Percentiles rank a stretch among this genome's conserved stretches.
Conservation (phyloP, 2,329 filamentous ascomycete genomes). For the Cytospora leucostoma region DNA sequence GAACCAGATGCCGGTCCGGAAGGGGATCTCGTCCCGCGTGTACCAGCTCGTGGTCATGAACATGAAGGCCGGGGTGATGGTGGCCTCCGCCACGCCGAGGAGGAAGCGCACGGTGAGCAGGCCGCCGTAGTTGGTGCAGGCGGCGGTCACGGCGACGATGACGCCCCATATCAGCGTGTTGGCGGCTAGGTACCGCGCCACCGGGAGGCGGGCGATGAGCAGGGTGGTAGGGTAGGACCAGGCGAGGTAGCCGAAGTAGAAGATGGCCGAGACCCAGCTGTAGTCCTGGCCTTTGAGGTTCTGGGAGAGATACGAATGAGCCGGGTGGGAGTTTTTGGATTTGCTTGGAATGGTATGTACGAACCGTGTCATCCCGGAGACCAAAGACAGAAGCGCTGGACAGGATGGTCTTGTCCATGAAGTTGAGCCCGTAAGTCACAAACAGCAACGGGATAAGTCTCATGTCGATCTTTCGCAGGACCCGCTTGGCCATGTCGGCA, state of each 20-base stretch:
- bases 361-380: conserved; percentile 48
- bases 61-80: conserved; percentile 56
- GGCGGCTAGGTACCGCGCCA: conserved; percentile 48
- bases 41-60: conserved; percentile 59
- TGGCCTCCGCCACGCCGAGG: conserved; percentile 57
- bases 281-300: conserved; percentile 47
- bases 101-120: conserved; percentile 55
- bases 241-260: conserved; percentile 46
- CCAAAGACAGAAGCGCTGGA: conserved; percentile 60
- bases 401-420: conserved; percentile 62
- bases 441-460: conserved; percentile 58
- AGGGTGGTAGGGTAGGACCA: conserved; percentile 45
- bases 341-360: neutral
- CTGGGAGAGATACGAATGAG: conserved; percentile 5
- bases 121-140: conserved; percentile 50
- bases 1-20: conserved; percentile 58
- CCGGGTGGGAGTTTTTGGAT: too few relatives aligned
- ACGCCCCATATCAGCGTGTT: conserved; percentile 55
- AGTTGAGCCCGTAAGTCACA: conserved; percentile 59
- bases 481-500: conserved; percentile 35
- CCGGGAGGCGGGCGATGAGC: conserved; percentile 49
- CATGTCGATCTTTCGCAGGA: conserved; percentile 58
- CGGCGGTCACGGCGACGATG: conserved; percentile 47
- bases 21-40: conserved; percentile 57
- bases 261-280: conserved; percentile 48